phyloP scores from a whole-genome alignment of 1,284 basidiomycete genomes.

The Schizophyllum commune region DNA sequence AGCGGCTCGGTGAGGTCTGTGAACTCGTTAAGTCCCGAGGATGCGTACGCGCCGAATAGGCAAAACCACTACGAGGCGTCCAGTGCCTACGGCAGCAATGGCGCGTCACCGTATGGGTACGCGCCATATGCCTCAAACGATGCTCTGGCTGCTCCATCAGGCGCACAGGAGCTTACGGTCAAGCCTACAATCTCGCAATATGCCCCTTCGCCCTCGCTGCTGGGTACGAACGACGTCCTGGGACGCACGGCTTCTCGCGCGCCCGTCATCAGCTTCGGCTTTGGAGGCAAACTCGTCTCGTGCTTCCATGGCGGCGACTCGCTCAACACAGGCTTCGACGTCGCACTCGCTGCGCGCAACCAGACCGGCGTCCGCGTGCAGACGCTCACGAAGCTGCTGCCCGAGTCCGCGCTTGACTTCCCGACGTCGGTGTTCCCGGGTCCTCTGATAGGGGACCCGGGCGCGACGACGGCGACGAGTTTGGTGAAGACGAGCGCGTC shows the following conservation, averaged over 20 bases:
- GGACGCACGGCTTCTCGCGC: constrained; percentile 66
- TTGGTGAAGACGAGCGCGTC: constrained; percentile 60
- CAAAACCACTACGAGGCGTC: constrained; percentile 16
- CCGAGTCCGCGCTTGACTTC: constrained; percentile 54
- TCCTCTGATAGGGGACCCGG: constrained; percentile 75
- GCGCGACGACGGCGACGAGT: constrained; percentile 48
- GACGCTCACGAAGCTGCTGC: constrained; percentile 58
- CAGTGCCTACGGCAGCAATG: constrained; percentile 13
- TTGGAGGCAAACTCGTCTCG: constrained; percentile 80
- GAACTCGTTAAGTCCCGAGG: constrained; percentile 24
- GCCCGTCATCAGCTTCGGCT: constrained; percentile 83
- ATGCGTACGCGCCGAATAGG: constrained; percentile 36
- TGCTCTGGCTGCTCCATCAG: constrained; percentile 8
- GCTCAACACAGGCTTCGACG: constrained; percentile 67
- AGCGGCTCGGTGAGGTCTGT: constrained; percentile 41
- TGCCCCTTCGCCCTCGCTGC: constrained; percentile 67
- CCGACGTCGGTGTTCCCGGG: constrained; percentile 70
- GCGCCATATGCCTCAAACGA: constrained; percentile 7
- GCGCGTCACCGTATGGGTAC: background rate
- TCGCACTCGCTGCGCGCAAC: constrained; percentile 65
- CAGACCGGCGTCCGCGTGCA: constrained; percentile 67
- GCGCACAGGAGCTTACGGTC: constrained; percentile 33
- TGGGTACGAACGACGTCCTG: constrained; percentile 79
- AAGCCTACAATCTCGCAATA: constrained; percentile 48
- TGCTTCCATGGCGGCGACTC: constrained; percentile 75